phyloP scores from a whole-genome alignment of 2,329 filamentous ascomycete genomes.

The Curvularia sp. region DNA sequence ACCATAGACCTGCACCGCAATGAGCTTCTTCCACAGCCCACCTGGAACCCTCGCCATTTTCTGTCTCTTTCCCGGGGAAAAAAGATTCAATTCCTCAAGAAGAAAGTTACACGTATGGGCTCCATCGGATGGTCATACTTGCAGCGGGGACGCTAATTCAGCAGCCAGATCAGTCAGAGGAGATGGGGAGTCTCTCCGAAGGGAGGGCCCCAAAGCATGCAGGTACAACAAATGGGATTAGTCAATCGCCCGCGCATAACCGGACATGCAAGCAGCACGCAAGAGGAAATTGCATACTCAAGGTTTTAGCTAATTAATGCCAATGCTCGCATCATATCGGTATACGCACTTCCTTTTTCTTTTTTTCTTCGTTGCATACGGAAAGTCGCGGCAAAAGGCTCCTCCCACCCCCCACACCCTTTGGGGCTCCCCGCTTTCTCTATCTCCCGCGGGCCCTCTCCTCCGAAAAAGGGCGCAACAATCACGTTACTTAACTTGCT shows the following conservation, averaged over 20 bases:
- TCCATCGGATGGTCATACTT: background rate
- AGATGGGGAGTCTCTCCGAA: background rate
- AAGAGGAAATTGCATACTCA: conserved; percentile 4
- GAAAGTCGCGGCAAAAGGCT: conserved; percentile 8
- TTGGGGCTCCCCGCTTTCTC: background rate
- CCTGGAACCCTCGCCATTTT: conserved; percentile 60
- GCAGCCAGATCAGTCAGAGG: conserved; percentile 1
- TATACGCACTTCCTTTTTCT: background rate
- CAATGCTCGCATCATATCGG: background rate
- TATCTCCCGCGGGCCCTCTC: background rate
- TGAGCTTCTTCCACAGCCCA: conserved; percentile 71
- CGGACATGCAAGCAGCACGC: conserved; percentile 4
- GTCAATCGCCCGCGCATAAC: conserved; percentile 4
- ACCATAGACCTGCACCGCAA: conserved; percentile 77
- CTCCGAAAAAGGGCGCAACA: background rate
- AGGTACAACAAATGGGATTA: conserved; percentile 19
- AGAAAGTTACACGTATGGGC: conserved; percentile 1
- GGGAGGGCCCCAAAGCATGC: background rate
- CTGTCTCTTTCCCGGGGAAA: background rate
- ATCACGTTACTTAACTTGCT: background rate
- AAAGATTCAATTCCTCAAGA: conserved; percentile 1
- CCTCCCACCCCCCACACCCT: conserved; percentile 4
- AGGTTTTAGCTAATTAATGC: conserved; percentile 16
- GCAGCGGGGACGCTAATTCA: conserved; percentile 7
- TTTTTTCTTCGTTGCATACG: background rate